A percentile compares a stretch with the other conserved stretches of the same genome.
phyloP scores from a whole-genome alignment of 1,284 basidiomycete species.

The Cryptococcus amylolentus region DNA sequence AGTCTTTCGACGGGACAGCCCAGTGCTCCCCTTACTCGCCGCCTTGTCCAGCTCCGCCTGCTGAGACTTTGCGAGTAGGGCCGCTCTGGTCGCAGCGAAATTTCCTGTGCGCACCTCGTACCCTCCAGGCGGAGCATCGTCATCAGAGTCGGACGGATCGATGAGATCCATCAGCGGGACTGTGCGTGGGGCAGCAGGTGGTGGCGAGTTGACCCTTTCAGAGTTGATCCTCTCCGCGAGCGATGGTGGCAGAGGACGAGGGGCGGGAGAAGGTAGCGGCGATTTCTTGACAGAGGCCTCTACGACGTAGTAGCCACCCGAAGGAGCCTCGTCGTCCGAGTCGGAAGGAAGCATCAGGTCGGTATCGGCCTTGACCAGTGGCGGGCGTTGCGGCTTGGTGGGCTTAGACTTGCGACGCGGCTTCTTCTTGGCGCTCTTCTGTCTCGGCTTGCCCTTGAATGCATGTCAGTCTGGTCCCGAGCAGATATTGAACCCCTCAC shows the following conservation, averaged over 20 bases:
- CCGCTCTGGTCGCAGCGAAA: slow-evolving; percentile 8
- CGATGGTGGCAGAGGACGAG: slow-evolving; percentile 7
- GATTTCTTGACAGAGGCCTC: slow-evolving; percentile 18
- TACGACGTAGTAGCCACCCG: slow-evolving; percentile 46
- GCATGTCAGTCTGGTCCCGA: neutral
- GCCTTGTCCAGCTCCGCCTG: neutral
- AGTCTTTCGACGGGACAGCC: slow-evolving; percentile 7
- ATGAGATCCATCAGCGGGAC: slow-evolving; percentile 25
- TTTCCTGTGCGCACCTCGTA: slow-evolving; percentile 30
- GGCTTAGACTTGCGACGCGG: neutral
- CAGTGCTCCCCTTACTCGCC: neutral
- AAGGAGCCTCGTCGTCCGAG: slow-evolving; percentile 47
- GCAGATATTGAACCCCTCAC: too few relatives aligned
- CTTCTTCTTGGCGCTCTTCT: slow-evolving; percentile 10
- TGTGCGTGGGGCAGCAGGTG: neutral
- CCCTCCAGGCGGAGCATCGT: slow-evolving; percentile 44
- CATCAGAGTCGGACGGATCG: slow-evolving; percentile 48
- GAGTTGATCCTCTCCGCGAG: neutral
- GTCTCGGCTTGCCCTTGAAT: neutral
- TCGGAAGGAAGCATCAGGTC: slow-evolving; percentile 49
- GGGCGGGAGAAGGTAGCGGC: neutral
- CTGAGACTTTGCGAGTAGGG: slow-evolving; percentile 4
- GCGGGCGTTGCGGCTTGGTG: slow-evolving; percentile 3
- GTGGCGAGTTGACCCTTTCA: neutral
- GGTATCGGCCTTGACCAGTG: slow-evolving; percentile 37